Conservation (phyloP, 192 early-diverging fungal genomes). For the Coemansia sp. region DNA sequence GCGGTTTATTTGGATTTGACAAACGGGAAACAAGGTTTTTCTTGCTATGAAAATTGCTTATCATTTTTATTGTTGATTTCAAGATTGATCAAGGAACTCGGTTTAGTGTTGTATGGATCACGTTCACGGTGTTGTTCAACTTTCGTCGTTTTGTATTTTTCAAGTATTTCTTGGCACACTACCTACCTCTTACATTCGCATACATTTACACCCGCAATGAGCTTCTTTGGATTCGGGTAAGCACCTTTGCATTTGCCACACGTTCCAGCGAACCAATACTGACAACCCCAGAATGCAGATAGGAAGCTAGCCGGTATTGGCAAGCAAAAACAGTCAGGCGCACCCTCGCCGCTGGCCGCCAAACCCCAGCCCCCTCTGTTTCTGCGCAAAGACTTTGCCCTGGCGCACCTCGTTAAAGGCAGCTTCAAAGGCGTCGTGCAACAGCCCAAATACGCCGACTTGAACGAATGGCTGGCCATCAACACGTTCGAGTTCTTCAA, state of each 20-base stretch:
- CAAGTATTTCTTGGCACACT: no score
- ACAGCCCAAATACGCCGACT: conserved; percentile 87
- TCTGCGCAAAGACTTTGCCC: conserved; percentile 68
- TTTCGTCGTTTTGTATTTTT: no score
- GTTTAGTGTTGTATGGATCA: no score
- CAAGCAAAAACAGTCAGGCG: conserved; percentile 42
- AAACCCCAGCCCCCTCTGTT: conserved; percentile 53
- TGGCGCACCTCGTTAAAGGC: conserved; percentile 79
- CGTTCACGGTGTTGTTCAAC: no score
- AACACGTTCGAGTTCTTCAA: conserved; percentile 93
- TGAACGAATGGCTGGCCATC: conserved; percentile 90
- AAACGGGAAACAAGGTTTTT: no score
- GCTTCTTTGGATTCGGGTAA: conserved; percentile 55
- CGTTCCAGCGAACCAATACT: neutral
- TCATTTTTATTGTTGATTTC: no score
- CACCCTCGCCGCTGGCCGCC: conserved; percentile 19
- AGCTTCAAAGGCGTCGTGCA: conserved; percentile 87
- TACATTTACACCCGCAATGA: conserved; percentile 21
- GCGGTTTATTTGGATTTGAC: no score
- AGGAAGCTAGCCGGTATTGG: conserved; percentile 53
- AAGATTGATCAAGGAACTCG: no score
- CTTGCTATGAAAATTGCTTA: no score
- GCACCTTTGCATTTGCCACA: neutral
- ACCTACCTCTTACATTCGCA: no score
- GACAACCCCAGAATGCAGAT: neutral